A percentile compares a stretch with the other conserved stretches of the same genome.
Conservation (phyloP, 176 grass and related monocot species). For the Aegilops longissima region DNA sequence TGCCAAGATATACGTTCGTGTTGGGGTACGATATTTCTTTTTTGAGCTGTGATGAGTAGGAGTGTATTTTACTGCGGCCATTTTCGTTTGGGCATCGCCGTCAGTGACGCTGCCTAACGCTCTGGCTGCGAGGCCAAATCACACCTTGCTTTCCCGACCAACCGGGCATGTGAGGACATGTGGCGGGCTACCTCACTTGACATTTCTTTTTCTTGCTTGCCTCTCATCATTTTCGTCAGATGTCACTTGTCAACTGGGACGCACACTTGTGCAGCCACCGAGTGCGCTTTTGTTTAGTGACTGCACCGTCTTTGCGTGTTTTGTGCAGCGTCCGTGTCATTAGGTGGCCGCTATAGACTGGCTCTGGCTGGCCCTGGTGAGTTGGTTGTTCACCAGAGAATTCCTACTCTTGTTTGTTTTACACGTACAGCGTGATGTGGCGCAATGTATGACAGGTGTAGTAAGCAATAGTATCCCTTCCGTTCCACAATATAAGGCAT, state of each 20-base stretch:
- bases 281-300: neutral
- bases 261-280: neutral
- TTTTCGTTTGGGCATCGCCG: conserved; percentile 8
- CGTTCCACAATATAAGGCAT: too few relatives aligned
- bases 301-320: neutral
- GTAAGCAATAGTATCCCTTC: too few relatives aligned
- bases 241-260: neutral
- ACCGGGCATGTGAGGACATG: conserved; percentile 47
- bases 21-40: neutral
- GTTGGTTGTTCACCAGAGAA: neutral
- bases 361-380: neutral
- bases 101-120: neutral
- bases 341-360: conserved; percentile 29
- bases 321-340: neutral
- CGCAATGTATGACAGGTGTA: neutral
- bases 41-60: too few relatives aligned
- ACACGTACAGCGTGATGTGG: neutral
- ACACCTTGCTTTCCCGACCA: conserved; percentile 7
- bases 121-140: conserved; percentile 14
- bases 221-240: neutral
- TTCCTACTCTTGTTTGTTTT: neutral
- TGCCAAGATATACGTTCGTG: neutral
- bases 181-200: conserved; percentile 26
- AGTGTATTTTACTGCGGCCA: neutral
- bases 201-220: neutral